Evolutionary conservation across 164 flowering plant genomes (phyloP).

Genomic region (Stephania cephalantha): DNA sequence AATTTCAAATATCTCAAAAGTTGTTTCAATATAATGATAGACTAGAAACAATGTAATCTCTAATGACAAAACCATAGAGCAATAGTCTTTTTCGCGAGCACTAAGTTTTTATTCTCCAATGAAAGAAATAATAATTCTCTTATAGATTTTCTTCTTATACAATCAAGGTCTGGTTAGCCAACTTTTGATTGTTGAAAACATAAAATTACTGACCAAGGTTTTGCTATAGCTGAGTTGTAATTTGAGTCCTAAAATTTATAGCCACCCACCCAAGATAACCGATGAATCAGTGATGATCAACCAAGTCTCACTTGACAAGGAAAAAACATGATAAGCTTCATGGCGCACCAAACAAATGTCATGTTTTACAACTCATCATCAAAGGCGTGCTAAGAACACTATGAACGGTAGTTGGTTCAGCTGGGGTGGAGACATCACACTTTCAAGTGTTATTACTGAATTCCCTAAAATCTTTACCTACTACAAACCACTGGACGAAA

Average conservation of each 20-base stretch:
- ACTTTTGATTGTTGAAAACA: not conserved
- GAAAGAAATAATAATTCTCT: not conserved
- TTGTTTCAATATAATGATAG: too few relatives aligned
- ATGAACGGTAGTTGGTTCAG: not conserved
- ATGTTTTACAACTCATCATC: not conserved
- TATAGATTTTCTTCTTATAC: not conserved
- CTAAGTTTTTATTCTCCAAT: too few relatives aligned
- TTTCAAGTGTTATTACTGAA: not conserved
- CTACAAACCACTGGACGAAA: not conserved
- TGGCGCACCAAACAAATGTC: not conserved
- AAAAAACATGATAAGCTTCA: not conserved
- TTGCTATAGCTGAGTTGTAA: too few relatives aligned
- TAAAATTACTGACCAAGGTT: not conserved
- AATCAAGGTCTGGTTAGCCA: not conserved
- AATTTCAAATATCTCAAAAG: too few relatives aligned
- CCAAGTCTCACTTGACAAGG: not conserved
- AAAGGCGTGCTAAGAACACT: slow-evolving; percentile 1
- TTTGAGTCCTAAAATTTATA: too few relatives aligned
- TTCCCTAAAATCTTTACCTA: not conserved
- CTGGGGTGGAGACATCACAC: not conserved
- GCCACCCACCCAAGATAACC: too few relatives aligned
- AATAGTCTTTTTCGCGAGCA: not conserved
- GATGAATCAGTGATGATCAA: too few relatives aligned
- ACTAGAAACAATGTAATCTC: too few relatives aligned
- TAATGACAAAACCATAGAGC: too few relatives aligned